Conservation (phyloP, 2,329 filamentous ascomycete species). For the Penicillium sp. region DNA sequence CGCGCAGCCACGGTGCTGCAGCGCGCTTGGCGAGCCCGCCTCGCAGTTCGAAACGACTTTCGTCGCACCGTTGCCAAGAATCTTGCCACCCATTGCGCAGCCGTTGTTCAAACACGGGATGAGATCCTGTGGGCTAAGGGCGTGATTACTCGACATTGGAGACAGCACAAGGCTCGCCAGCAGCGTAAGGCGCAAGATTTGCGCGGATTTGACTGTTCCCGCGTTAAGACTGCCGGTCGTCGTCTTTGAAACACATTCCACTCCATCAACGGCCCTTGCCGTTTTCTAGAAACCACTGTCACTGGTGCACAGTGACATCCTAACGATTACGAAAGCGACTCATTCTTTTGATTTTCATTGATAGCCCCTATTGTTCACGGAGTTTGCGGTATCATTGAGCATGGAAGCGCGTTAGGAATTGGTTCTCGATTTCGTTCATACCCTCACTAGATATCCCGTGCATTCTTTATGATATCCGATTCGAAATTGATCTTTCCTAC, state of each 20-base stretch:
- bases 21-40: slow-evolving; percentile 46
- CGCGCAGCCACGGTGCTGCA: slow-evolving; percentile 56
- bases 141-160: slow-evolving; percentile 38
- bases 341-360: background rate
- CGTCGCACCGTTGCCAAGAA: slow-evolving; percentile 24
- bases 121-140: slow-evolving; percentile 40
- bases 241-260: background rate
- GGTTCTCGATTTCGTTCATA: background rate
- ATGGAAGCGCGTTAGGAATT: background rate
- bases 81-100: slow-evolving; percentile 42
- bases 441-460: background rate
- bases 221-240: background rate
- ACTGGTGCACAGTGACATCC: background rate
- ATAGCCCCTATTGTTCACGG: background rate
- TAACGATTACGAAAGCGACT: slow-evolving; percentile 7
- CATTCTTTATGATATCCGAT: background rate
- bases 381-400: background rate
- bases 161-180: slow-evolving; percentile 19
- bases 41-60: slow-evolving; percentile 16
- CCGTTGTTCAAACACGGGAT: slow-evolving; percentile 47
- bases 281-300: background rate
- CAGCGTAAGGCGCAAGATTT: slow-evolving; percentile 5
- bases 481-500: background rate
- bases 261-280: background rate
- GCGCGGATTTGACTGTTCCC: slow-evolving; percentile 1